These are phyloP conservation scores for Bodo saltans DNA, from an alignment of 78 protist genomes.

Conservation along the genomic window DNA sequence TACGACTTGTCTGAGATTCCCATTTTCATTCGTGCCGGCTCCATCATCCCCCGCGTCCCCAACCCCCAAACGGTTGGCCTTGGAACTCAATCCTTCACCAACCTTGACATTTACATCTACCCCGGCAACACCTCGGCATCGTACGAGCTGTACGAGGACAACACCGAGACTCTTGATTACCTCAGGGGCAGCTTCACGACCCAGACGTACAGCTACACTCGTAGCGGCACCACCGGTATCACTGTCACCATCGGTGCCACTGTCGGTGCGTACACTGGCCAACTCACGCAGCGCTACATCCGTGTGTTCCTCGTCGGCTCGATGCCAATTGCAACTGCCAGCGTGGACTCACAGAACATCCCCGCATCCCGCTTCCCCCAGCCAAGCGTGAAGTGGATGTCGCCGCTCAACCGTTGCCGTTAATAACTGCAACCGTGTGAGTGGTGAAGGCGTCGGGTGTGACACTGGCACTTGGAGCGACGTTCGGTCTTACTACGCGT, in stretches of 20 bases:
- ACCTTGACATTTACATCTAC: constrained; percentile 8
- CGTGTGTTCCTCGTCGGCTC: background rate
- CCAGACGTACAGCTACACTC: background rate
- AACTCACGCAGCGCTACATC: background rate
- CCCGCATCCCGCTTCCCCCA: background rate
- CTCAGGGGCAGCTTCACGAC: background rate
- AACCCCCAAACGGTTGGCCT: constrained; percentile 7
- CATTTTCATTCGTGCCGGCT: constrained; percentile 19
- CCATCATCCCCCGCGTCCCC: constrained; percentile 26
- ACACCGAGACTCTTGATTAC: constrained; percentile 27
- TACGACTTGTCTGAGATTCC: constrained; percentile 33
- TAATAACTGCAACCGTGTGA: background rate
- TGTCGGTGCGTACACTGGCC: background rate
- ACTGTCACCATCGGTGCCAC: background rate
- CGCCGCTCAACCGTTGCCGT: background rate
- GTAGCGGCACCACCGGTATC: background rate
- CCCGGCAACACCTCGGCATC: background rate
- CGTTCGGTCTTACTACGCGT: background rate
- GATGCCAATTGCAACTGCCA: background rate
- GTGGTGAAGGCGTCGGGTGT: background rate
- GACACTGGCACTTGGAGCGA: background rate
- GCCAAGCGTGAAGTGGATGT: background rate
- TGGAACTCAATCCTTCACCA: background rate
- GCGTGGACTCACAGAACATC: background rate
- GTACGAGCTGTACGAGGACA: constrained; percentile 40